These are phyloP conservation scores for Ophiostoma sp. DNA, from an alignment of 2,329 filamentous ascomycete genomes.

Conservation along the genomic window DNA sequence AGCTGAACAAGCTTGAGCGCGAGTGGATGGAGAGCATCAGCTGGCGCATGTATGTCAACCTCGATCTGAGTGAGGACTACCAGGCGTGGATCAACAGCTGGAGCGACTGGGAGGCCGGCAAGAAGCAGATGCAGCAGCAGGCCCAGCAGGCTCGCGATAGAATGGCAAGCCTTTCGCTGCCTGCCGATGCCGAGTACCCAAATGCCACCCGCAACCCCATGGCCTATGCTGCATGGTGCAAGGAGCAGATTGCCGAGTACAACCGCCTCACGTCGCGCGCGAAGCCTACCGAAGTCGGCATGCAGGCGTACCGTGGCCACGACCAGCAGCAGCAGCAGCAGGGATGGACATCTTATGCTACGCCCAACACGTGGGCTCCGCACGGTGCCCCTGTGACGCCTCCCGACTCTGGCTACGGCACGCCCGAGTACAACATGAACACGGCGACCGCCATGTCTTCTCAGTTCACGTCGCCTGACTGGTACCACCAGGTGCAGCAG, in stretches of 20 bases:
- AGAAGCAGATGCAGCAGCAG: slow-evolving; percentile 41
- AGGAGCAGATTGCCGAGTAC: slow-evolving; percentile 52
- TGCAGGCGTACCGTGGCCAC: slow-evolving; percentile 38
- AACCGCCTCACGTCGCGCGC: slow-evolving; percentile 38
- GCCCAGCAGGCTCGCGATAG: slow-evolving; percentile 47
- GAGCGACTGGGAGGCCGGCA: slow-evolving; percentile 51
- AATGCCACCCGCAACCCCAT: slow-evolving; percentile 34
- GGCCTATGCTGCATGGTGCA: slow-evolving; percentile 41
- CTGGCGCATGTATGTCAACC: slow-evolving; percentile 82
- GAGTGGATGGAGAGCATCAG: slow-evolving; percentile 80
- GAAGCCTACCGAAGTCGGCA: slow-evolving; percentile 31
- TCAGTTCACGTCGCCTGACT: slow-evolving; percentile 9
- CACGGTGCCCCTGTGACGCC: slow-evolving; percentile 47
- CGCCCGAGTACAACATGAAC: slow-evolving; percentile 45
- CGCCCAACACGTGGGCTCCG: background rate
- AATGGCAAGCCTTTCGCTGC: slow-evolving; percentile 44
- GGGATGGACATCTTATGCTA: background rate
- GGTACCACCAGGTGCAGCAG: background rate
- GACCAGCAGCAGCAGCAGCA: slow-evolving; percentile 32
- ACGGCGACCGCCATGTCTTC: slow-evolving; percentile 11
- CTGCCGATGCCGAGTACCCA: slow-evolving; percentile 41
- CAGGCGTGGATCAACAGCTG: slow-evolving; percentile 58
- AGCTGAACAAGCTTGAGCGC: slow-evolving; percentile 79
- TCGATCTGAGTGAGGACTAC: slow-evolving; percentile 67
- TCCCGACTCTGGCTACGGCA: slow-evolving; percentile 57